Conservation (phyloP, 768 basidiomycete species). For the Cystofilobasidium capitatum region DNA sequence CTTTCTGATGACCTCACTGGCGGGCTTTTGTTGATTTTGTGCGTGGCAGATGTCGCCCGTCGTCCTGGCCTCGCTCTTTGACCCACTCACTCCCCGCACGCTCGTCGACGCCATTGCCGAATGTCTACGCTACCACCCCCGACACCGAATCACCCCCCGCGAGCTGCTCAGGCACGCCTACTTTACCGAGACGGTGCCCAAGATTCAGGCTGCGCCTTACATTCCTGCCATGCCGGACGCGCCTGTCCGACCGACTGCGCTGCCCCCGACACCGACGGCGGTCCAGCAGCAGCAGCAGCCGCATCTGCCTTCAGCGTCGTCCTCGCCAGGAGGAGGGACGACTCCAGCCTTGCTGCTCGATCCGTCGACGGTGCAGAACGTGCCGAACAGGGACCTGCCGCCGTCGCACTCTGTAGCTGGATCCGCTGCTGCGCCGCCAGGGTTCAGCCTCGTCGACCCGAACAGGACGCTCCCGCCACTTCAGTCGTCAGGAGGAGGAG, state of each 20-base stretch:
- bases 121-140: slow-evolving; percentile 84
- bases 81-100: slow-evolving; percentile 62
- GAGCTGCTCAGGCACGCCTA: slow-evolving; percentile 85
- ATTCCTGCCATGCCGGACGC: slow-evolving; percentile 35
- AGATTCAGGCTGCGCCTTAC: slow-evolving; percentile 37
- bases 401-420: slow-evolving; percentile 43
- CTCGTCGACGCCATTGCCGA: slow-evolving; percentile 87
- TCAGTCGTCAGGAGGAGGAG: slow-evolving; percentile 39
- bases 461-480: slow-evolving; percentile 41
- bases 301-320: slow-evolving; percentile 11
- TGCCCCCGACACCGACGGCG: not conserved
- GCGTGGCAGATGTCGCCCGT: slow-evolving; percentile 39
- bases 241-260: slow-evolving; percentile 1
- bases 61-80: slow-evolving; percentile 57
- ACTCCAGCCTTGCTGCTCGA: not conserved
- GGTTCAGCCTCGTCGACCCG: slow-evolving; percentile 19
- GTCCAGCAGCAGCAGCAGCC: no score
- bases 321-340: slow-evolving; percentile 3
- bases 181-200: slow-evolving; percentile 57
- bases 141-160: slow-evolving; percentile 68
- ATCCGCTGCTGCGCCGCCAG: slow-evolving; percentile 36
- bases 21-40: slow-evolving; percentile 23
- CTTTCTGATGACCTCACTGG: slow-evolving; percentile 2
- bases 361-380: slow-evolving; percentile 8
- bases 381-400: slow-evolving; percentile 35